Evolutionary conservation across 306 rosid species (phyloP), one percentile per base, ranked within the genome.

Genomic region (Cyclanthera cordifolia): DNA sequence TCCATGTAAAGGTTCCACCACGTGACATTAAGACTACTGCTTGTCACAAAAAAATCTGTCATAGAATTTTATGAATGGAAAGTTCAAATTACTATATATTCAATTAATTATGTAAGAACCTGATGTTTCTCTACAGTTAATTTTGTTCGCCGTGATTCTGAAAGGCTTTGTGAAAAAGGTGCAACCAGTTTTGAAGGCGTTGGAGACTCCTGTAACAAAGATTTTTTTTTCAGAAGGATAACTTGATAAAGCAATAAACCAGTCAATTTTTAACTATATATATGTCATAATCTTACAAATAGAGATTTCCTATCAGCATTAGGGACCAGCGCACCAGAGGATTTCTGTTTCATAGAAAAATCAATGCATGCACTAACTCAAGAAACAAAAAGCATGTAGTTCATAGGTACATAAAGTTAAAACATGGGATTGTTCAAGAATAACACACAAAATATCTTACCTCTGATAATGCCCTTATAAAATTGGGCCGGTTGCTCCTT

Each of bases 111-210:
- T 9, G 15, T 7, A 57, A 55, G 46, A 67, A 93, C 99, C 95
- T 88, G 99, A 74, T 88, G 90, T 78, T 81, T 90, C 80, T 90
- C 97, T 43, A 82, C 85, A 2, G 86, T 80, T 59, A 86, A 73
- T 79, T 86, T 93, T 20, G 91, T 52, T 74, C 86, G 95, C 25
- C 82, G 95, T 72, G 96, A 85, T 79, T 93, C 99, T 10, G 99
- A 82, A 55, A 81, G 69, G 73, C 83, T 81, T 48, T 81, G 80
- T 67, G 91, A 74, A 73, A 63, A 83, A 4, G 95, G 76, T 68
- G 80, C 58, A 53, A 84, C 75, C 65, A 78, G 74, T 80, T 90
- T 93, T 71, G 97, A 80, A 25, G 97, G 97, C 8, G 99, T 90
- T 55, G 99, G 95, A 60, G 97, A 81, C 75, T 90, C 99, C 99